Evolutionary conservation across 2,329 filamentous ascomycete genomes (phyloP).

Genomic region (Fusarium continuum): DNA sequence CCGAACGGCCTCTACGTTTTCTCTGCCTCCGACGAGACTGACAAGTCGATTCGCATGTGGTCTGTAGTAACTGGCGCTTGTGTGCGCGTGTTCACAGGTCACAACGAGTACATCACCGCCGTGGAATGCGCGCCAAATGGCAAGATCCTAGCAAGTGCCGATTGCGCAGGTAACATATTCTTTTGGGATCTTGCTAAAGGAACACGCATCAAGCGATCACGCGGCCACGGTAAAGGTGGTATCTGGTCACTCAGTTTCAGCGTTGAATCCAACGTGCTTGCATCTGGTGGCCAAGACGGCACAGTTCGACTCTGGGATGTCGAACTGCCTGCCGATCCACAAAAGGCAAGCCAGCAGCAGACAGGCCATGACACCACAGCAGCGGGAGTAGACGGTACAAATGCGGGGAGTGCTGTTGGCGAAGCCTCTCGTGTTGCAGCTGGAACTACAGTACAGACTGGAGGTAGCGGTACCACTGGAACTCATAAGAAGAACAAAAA

Average conservation of each 20-base stretch:
- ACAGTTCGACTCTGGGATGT: slow-evolving; percentile 97
- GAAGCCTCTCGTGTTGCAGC: slow-evolving; percentile 45
- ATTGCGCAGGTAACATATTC: slow-evolving; percentile 87
- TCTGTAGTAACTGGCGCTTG: slow-evolving; percentile 86
- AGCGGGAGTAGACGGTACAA: slow-evolving; percentile 53
- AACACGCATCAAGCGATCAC: slow-evolving; percentile 87
- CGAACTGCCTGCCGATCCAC: slow-evolving; percentile 72
- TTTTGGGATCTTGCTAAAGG: slow-evolving; percentile 95
- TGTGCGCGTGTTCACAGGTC: slow-evolving; percentile 90
- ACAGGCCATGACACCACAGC: slow-evolving; percentile 54
- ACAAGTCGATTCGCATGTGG: slow-evolving; percentile 98
- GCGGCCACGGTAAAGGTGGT: slow-evolving; percentile 91
- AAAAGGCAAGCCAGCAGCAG: slow-evolving; percentile 63
- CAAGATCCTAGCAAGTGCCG: slow-evolving; percentile 89
- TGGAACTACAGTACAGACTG: slow-evolving; percentile 40
- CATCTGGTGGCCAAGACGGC: slow-evolving; percentile 89
- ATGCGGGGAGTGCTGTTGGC: slow-evolving; percentile 38
- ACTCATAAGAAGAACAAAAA: slow-evolving; percentile 80
- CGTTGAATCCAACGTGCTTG: slow-evolving; percentile 88
- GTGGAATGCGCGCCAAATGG: slow-evolving; percentile 88
- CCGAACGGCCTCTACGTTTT: slow-evolving; percentile 94
- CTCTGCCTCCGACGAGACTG: slow-evolving; percentile 83
- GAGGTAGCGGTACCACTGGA: slow-evolving; percentile 44
- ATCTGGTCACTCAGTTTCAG: slow-evolving; percentile 95
- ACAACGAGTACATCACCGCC: slow-evolving; percentile 86